These are phyloP conservation scores for Talaromyces piceae DNA, from an alignment of 2,329 filamentous ascomycete genomes.

Conservation along the genomic window DNA sequence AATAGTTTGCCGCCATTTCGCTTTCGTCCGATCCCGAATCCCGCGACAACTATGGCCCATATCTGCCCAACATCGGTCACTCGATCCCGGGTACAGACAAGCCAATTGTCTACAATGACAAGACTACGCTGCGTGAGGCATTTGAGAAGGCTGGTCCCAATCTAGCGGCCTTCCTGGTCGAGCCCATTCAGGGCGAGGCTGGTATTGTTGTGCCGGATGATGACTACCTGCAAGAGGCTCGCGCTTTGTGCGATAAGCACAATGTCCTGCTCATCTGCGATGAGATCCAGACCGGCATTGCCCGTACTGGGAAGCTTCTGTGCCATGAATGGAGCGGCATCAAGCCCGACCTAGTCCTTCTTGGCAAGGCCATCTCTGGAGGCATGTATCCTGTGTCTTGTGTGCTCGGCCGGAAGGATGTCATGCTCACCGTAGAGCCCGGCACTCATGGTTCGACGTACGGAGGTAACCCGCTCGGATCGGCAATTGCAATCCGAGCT, in stretches of 20 bases:
- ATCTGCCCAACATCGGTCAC: slow-evolving; percentile 81
- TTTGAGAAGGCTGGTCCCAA: slow-evolving; percentile 75
- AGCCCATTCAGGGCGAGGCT: slow-evolving; percentile 96
- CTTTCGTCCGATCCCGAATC: slow-evolving; percentile 94
- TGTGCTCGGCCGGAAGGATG: slow-evolving; percentile 76
- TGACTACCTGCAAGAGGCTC: slow-evolving; percentile 72
- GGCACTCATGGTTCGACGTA: slow-evolving; percentile 98
- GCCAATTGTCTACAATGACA: slow-evolving; percentile 78
- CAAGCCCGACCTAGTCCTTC: slow-evolving; percentile 87
- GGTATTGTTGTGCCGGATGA: slow-evolving; percentile 93
- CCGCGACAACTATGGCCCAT: slow-evolving; percentile 93
- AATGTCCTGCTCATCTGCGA: slow-evolving; percentile 95
- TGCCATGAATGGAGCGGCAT: slow-evolving; percentile 92
- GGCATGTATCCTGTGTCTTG: slow-evolving; percentile 99
- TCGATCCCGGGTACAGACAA: slow-evolving; percentile 66
- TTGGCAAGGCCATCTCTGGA: slow-evolving; percentile 96
- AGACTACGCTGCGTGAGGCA: slow-evolving; percentile 68
- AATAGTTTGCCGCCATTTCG: slow-evolving; percentile 83
- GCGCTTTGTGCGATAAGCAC: slow-evolving; percentile 85
- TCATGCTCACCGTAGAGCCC: slow-evolving; percentile 94
- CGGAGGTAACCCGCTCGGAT: slow-evolving; percentile 91
- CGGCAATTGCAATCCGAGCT: slow-evolving; percentile 89
- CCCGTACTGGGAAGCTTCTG: slow-evolving; percentile 85
- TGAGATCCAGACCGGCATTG: slow-evolving; percentile 97
- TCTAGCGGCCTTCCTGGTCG: slow-evolving; percentile 86